phyloP scores from a whole-genome alignment of 129 eudicot genomes.

The Solidago caesia region DNA sequence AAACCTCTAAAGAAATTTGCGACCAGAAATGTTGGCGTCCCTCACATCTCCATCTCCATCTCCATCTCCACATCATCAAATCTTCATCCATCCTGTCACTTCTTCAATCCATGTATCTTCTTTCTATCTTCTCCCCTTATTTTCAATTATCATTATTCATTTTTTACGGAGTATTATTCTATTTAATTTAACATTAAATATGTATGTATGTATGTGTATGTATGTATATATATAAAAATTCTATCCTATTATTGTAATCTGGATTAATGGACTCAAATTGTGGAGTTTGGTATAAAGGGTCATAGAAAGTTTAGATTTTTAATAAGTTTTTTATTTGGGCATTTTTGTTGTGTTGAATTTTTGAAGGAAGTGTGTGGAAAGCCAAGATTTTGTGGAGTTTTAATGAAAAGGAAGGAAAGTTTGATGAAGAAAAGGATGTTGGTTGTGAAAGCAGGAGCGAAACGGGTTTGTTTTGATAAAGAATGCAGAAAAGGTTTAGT shows the following conservation, averaged over 20 bases:
- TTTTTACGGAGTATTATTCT: too few species aligned
- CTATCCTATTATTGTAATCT: neutral
- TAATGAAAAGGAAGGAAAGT: constrained; percentile 33
- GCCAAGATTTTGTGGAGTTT: constrained; percentile 33
- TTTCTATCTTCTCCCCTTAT: neutral
- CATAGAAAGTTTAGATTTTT: too few species aligned
- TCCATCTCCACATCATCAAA: neutral
- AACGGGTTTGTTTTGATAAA: constrained; percentile 62
- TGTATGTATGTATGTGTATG: too few species aligned
- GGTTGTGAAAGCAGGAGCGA: constrained; percentile 79
- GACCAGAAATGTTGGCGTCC: constrained; percentile 39
- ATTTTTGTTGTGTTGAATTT: constrained; percentile 12
- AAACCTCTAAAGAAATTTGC: constrained; percentile 21
- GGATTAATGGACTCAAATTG: neutral
- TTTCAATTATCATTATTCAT: neutral
- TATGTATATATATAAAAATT: neutral
- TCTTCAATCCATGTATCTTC: constrained; percentile 37
- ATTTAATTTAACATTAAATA: too few species aligned
- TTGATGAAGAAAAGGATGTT: constrained; percentile 17
- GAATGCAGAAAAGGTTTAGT: constrained; percentile 71
- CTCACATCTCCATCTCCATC: constrained; percentile 35
- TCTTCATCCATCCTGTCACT: constrained; percentile 27
- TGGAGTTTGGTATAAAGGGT: neutral
- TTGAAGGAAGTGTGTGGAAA: constrained; percentile 33
- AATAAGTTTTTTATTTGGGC: neutral